Percentiles rank a stretch among this genome's conserved stretches.
Conservation (phyloP, 139 green algal genomes). For the Coelastrella sp. region DNA sequence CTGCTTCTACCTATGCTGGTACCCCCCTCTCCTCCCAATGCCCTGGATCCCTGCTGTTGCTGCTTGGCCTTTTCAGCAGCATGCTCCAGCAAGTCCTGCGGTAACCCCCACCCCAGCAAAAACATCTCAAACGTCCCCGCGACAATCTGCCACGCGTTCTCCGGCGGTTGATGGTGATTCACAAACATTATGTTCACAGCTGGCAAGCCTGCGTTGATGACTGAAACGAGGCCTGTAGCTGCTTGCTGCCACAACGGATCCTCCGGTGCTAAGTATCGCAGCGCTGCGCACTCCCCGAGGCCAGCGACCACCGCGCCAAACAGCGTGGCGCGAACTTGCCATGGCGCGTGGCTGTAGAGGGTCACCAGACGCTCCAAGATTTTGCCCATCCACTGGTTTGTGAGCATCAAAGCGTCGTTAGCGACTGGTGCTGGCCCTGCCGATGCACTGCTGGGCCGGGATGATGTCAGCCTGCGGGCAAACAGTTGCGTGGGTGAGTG, state of each 20-base stretch:
- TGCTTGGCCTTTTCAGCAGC: background rate
- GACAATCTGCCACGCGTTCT: constrained; percentile 54
- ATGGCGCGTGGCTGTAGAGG: constrained; percentile 72
- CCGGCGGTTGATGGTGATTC: constrained; percentile 40
- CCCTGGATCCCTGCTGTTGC: background rate
- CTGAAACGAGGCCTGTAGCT: constrained; percentile 67
- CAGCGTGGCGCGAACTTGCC: constrained; percentile 68
- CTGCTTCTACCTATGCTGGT: background rate
- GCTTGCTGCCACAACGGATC: constrained; percentile 77
- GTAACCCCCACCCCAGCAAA: constrained; percentile 65
- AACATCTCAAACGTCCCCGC: constrained; percentile 72
- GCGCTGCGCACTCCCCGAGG: constrained; percentile 80
- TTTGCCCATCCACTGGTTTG: constrained; percentile 51
- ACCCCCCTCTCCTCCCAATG: background rate
- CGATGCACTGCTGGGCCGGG: background rate
- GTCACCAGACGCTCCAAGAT: constrained; percentile 63
- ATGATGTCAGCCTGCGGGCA: background rate
- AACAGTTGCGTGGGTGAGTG: background rate
- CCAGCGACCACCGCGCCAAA: constrained; percentile 71
- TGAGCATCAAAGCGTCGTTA: constrained; percentile 54
- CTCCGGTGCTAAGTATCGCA: constrained; percentile 49
- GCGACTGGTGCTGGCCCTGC: background rate
- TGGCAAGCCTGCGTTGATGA: constrained; percentile 77
- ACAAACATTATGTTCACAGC: constrained; percentile 77
- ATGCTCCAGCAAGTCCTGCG: constrained; percentile 25